A percentile compares a stretch with the other conserved stretches of the same genome.
These are phyloP conservation scores for Mediolabrus comicus DNA, from an alignment of 108 stramenopile genomes.

Conservation along the genomic window DNA sequence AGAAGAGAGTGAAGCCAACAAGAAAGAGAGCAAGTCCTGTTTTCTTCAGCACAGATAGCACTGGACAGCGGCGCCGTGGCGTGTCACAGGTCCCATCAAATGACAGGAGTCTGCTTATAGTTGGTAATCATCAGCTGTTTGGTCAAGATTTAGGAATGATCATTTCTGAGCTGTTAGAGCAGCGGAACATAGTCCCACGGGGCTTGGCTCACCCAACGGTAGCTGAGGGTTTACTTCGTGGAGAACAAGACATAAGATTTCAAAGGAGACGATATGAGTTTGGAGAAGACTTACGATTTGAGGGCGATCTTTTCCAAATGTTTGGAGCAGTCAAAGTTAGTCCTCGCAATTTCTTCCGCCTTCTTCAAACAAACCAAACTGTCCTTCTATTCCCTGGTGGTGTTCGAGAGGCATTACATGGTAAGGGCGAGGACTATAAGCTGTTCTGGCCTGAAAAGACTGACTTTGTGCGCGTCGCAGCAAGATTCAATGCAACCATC, in stretches of 20 bases:
- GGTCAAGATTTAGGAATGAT: conserved; percentile 73
- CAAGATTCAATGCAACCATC: conserved; percentile 89
- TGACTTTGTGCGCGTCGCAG: conserved; percentile 93
- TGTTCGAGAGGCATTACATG: conserved; percentile 82
- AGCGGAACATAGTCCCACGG: conserved; percentile 56
- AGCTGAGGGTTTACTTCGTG: conserved; percentile 39
- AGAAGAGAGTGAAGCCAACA: conserved; percentile 59
- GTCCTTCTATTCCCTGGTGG: conserved; percentile 93
- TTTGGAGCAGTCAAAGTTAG: conserved; percentile 94
- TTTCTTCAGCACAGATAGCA: conserved; percentile 75
- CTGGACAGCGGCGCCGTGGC: conserved; percentile 65
- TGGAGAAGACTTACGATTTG: conserved; percentile 47
- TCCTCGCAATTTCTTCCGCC: conserved; percentile 86
- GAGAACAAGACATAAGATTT: conserved; percentile 24
- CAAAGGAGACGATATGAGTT: conserved; percentile 37
- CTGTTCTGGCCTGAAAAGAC: conserved; percentile 92
- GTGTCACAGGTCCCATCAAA: conserved; percentile 57
- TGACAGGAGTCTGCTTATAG: conserved; percentile 75
- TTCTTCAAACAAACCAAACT: conserved; percentile 82
- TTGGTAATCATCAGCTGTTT: conserved; percentile 90
- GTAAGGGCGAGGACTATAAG: conserved; percentile 80
- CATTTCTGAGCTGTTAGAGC: conserved; percentile 64
- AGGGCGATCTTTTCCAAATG: conserved; percentile 56
- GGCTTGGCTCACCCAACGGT: conserved; percentile 86
- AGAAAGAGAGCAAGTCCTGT: conserved; percentile 63